phyloP scores from a whole-genome alignment of 2,329 filamentous ascomycete species.

The Sporothrix schenckii region DNA sequence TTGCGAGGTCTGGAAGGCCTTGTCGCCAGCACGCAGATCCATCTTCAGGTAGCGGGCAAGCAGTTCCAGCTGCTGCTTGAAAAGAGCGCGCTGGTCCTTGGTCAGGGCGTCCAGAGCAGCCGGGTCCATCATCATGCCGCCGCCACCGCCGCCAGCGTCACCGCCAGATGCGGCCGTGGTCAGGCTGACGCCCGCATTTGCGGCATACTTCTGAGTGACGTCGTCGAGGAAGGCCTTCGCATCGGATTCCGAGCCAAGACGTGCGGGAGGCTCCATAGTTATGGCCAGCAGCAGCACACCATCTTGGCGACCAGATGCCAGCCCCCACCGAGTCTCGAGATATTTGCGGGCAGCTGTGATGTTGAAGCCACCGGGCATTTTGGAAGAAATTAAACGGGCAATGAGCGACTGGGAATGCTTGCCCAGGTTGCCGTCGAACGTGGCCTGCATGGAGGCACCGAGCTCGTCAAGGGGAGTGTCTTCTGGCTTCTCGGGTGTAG shows the following conservation, averaged over 20 bases:
- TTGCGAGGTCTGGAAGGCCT: conserved; percentile 81
- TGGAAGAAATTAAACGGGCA: conserved; percentile 92
- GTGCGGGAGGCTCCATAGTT: conserved; percentile 87
- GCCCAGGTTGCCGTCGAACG: conserved; percentile 97
- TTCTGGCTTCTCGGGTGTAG: conserved; percentile 97
- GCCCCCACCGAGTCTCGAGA: conserved; percentile 88
- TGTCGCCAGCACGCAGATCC: conserved; percentile 94
- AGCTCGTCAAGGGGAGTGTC: conserved; percentile 96
- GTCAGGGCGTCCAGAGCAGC: conserved; percentile 95
- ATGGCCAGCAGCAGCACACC: conserved; percentile 84
- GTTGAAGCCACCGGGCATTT: conserved; percentile 99
- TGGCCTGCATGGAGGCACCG: conserved; percentile 91
- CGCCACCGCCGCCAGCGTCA: conserved; percentile 68
- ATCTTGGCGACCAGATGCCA: conserved; percentile 85
- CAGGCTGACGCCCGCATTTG: conserved; percentile 79
- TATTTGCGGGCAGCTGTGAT: conserved; percentile 96
- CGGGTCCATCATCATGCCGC: conserved; percentile 99
- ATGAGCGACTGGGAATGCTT: conserved; percentile 94
- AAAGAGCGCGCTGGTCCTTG: conserved; percentile 91
- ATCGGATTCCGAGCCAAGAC: conserved; percentile 85
- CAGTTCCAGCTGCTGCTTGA: conserved; percentile 97
- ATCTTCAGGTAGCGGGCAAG: conserved; percentile 96
- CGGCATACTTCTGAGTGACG: conserved; percentile 85
- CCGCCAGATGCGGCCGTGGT: conserved; percentile 76
- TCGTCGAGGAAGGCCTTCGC: conserved; percentile 92